These are phyloP conservation scores for Nicotiana tomentosiformis DNA, from an alignment of 257 asterid species.

Conservation along the genomic window DNA sequence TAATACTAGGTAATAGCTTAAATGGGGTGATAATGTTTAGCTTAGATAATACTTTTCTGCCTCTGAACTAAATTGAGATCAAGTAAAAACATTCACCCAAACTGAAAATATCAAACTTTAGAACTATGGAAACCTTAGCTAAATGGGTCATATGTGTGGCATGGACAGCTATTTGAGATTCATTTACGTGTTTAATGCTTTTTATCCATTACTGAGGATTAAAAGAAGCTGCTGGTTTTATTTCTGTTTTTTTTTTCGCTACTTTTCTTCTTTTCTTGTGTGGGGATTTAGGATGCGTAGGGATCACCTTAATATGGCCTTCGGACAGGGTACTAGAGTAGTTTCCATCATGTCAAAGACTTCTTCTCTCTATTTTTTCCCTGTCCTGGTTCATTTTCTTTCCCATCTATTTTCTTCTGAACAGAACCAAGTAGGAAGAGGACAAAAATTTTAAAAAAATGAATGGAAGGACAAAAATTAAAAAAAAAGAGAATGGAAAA, in stretches of 20 bases:
- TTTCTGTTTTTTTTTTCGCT: background rate
- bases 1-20: background rate
- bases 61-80: background rate
- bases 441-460: background rate
- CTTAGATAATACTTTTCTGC: background rate
- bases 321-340: no score
- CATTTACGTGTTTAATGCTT: background rate
- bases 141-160: background rate
- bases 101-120: background rate
- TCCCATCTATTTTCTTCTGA: background rate
- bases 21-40: background rate
- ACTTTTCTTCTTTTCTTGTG: background rate
- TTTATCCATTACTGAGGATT: background rate
- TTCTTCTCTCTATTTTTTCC: no score
- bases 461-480: background rate
- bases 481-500: no score
- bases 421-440: background rate
- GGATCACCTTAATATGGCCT: background rate
- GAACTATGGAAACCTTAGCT: background rate
- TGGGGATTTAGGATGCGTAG: background rate
- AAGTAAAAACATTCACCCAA: background rate
- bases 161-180: background rate
- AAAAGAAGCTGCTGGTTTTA: background rate
- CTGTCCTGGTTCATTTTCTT: background rate
- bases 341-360: background rate